These are phyloP conservation scores for Solanum rostratum DNA, from an alignment of 257 asterid genomes.

Conservation along the genomic window DNA sequence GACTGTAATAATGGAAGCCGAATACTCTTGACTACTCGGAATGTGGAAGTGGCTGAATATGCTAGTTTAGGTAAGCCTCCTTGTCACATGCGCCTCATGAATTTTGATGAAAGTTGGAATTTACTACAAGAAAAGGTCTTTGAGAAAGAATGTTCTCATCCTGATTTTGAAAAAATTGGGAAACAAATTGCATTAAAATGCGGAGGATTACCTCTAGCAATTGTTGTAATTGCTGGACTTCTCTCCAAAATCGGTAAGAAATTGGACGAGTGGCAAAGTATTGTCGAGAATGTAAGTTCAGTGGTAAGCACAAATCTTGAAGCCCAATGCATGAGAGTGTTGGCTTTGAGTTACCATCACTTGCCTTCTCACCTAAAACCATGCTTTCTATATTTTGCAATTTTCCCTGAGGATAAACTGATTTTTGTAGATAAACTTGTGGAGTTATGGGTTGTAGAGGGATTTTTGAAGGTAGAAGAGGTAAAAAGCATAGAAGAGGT, in stretches of 20 bases:
- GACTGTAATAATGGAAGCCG: background rate
- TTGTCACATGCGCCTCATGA: background rate
- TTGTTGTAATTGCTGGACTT: background rate
- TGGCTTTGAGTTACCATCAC: no score
- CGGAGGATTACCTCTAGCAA: no score
- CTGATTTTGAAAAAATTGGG: background rate
- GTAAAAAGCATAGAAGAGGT: background rate
- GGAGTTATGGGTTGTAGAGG: constrained; percentile 1
- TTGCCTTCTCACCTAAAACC: background rate
- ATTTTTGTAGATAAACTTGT: background rate
- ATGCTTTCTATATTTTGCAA: background rate
- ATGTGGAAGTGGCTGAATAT: background rate
- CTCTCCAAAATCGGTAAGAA: background rate
- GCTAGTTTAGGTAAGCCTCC: background rate
- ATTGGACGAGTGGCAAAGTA: background rate
- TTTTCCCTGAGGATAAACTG: background rate
- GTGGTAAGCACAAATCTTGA: background rate
- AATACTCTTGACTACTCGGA: constrained; percentile 8
- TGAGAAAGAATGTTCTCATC: background rate
- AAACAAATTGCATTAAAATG: constrained; percentile 4
- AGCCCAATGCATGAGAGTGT: background rate
- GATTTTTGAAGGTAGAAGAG: background rate
- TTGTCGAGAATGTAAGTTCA: background rate
- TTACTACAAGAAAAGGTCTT: background rate
- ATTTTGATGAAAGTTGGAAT: no score